These are phyloP conservation scores for Elsinoe ampelina DNA, from an alignment of 2,329 filamentous ascomycete genomes.

Conservation along the genomic window DNA sequence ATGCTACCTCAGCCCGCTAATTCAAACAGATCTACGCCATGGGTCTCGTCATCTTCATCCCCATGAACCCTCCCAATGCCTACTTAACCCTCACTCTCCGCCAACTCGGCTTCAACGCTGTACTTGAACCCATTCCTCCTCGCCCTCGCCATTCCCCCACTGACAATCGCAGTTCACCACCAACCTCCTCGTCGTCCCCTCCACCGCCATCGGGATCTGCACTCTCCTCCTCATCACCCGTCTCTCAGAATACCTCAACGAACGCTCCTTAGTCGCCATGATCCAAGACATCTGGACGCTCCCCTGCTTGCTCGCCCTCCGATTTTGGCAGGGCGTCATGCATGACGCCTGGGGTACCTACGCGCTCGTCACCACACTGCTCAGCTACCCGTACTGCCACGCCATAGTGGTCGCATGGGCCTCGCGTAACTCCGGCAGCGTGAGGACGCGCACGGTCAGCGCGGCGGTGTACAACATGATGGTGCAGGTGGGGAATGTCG, in stretches of 20 bases:
- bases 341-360: constrained; percentile 31
- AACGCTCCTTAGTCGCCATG: constrained; percentile 41
- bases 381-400: constrained; percentile 37
- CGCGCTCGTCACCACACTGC: constrained; percentile 30
- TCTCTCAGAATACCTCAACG: constrained; percentile 42
- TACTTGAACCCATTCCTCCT: neutral
- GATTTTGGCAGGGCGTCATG: constrained; percentile 23
- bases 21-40: constrained; percentile 36
- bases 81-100: constrained; percentile 54
- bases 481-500: constrained; percentile 40
- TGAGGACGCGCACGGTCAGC: constrained; percentile 35
- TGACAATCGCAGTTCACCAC: constrained; percentile 45
- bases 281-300: constrained; percentile 32
- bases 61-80: constrained; percentile 38
- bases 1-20: neutral
- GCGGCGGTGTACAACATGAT: constrained; percentile 38
- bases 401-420: constrained; percentile 36
- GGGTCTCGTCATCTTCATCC: constrained; percentile 47
- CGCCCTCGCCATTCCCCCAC: neutral
- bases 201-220: constrained; percentile 29
- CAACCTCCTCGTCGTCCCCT: constrained; percentile 54
- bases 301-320: constrained; percentile 31
- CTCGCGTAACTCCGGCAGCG: constrained; percentile 34
- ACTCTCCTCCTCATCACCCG: constrained; percentile 43
- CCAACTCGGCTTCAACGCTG: constrained; percentile 41